phyloP scores from a whole-genome alignment of 257 asterid species.

The Henckelia pumila region DNA sequence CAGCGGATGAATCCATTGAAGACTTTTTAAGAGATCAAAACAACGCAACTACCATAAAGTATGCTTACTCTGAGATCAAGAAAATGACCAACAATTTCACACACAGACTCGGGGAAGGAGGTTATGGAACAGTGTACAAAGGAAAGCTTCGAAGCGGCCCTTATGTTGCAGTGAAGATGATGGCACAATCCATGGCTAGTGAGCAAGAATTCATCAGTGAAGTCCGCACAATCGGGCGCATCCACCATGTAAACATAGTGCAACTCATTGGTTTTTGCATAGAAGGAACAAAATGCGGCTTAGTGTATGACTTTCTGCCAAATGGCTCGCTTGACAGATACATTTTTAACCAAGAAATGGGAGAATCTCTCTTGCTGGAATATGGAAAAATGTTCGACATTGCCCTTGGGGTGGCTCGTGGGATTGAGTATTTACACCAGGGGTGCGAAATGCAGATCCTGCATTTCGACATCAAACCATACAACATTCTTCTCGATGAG shows the following conservation, averaged over 20 bases:
- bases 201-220: conserved; percentile 41
- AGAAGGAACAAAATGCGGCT: too few relatives aligned
- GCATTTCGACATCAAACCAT: conserved; percentile 38
- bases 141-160: conserved; percentile 40
- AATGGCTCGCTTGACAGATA: conserved; percentile 1
- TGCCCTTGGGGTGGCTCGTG: conserved; percentile 36
- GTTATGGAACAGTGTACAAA: conserved; percentile 37
- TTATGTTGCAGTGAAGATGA: conserved; percentile 37
- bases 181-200: conserved; percentile 4
- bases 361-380: conserved; percentile 14
- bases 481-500: conserved; percentile 31
- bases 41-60: conserved; percentile 33
- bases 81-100: conserved; percentile 30
- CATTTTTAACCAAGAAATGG: neutral
- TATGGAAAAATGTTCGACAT: conserved; percentile 23
- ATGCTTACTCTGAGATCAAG: conserved; percentile 32
- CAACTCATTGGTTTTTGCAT: too few relatives aligned
- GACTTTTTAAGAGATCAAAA: conserved; percentile 24
- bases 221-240: neutral
- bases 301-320: too few relatives aligned
- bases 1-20: neutral
- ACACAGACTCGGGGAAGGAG: conserved; percentile 39
- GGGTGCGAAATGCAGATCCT: conserved; percentile 29
- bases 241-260: too few relatives aligned
- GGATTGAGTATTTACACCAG: conserved; percentile 30